phyloP scores from a whole-genome alignment of 768 basidiomycete species.

The Mycena venus region DNA sequence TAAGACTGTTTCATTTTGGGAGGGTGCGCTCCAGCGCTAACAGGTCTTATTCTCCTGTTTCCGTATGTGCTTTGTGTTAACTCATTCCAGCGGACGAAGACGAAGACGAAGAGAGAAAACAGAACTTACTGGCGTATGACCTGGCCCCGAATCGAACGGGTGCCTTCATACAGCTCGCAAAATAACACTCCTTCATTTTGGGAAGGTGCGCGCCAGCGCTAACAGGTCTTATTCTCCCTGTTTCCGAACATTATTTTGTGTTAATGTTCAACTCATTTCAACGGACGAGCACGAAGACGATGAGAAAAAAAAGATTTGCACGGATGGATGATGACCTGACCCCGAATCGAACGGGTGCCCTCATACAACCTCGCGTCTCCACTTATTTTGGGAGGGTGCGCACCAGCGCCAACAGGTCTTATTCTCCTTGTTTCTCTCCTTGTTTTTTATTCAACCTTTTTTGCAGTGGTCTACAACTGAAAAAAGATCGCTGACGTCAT shows the following conservation, averaged over 20 bases:
- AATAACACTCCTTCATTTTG: too few relatives aligned
- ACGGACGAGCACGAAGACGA: too few relatives aligned
- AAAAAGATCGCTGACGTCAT: neutral
- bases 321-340: neutral
- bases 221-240: neutral
- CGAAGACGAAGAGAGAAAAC: too few relatives aligned
- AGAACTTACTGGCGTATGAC: too few relatives aligned
- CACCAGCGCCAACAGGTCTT: neutral
- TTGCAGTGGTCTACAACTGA: too few relatives aligned
- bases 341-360: constrained; percentile 5
- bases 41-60: neutral
- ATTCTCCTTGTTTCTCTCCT: neutral
- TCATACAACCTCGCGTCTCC: neutral
- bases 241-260: too few relatives aligned
- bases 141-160: neutral
- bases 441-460: neutral
- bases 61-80: too few relatives aligned
- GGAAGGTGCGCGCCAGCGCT: neutral
- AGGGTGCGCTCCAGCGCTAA: neutral
- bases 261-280: neutral
- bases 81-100: too few relatives aligned
- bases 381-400: neutral
- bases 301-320: too few relatives aligned
- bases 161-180: too few relatives aligned
- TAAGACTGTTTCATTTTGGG: neutral